These are phyloP conservation scores for Conringia planisiliqua DNA, from an alignment of 345 rosid species.

Conservation along the genomic window DNA sequence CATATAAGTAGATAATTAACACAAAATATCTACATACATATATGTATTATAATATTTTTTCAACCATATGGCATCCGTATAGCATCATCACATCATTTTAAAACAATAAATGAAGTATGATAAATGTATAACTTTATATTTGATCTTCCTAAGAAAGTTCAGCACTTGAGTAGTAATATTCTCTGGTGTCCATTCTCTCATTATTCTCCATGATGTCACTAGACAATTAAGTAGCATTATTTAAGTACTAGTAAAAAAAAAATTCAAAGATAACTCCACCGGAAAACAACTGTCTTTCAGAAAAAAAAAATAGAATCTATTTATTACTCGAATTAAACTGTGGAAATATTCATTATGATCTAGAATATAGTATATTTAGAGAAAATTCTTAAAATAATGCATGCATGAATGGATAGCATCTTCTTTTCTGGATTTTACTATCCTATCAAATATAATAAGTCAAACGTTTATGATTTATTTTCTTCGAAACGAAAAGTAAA, in stretches of 20 bases:
- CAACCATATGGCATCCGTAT: not conserved
- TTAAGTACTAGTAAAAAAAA: slow-evolving; percentile 2
- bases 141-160: slow-evolving; percentile 26
- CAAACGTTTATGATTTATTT: not conserved
- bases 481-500: not conserved
- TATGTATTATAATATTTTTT: not conserved
- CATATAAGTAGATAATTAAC: not conserved
- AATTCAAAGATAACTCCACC: slow-evolving; percentile 19
- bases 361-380: slow-evolving; percentile 8
- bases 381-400: not conserved
- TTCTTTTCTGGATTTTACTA: not conserved
- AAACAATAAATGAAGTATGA: not conserved
- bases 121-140: not conserved
- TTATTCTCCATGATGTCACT: slow-evolving; percentile 35
- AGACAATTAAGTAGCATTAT: slow-evolving; percentile 19
- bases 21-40: not conserved
- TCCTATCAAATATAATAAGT: not conserved
- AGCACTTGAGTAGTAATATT: slow-evolving; percentile 36
- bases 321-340: not conserved
- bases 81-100: slow-evolving; percentile 14
- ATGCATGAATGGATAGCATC: slow-evolving; percentile 13
- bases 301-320: slow-evolving; percentile 9
- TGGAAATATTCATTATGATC: slow-evolving; percentile 17
- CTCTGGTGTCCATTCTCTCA: slow-evolving; percentile 38
- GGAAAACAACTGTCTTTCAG: slow-evolving; percentile 14